These are phyloP conservation scores for Amylostereum areolatum DNA, from an alignment of 1,284 basidiomycete genomes.

Conservation along the genomic window DNA sequence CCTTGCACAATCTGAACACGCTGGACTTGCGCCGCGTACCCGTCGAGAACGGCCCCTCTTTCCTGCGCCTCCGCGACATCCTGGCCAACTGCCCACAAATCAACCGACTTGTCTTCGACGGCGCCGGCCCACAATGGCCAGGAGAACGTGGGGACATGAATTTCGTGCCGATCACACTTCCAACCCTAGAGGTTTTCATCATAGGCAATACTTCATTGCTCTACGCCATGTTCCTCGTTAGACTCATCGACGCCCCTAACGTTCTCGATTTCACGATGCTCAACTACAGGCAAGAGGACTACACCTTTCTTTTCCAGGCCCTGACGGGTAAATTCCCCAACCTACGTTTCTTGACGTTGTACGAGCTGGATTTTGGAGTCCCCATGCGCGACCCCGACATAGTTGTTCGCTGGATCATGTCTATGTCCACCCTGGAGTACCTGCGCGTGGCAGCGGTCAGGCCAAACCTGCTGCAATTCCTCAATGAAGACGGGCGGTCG, in stretches of 20 bases:
- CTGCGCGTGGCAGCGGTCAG: slow-evolving; percentile 39
- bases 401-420: slow-evolving; percentile 42
- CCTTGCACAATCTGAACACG: not conserved
- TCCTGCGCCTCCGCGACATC: not conserved
- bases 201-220: slow-evolving; percentile 44
- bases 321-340: slow-evolving; percentile 40
- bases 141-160: slow-evolving; percentile 28
- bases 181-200: slow-evolving; percentile 40
- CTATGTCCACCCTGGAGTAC: slow-evolving; percentile 47
- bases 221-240: slow-evolving; percentile 39
- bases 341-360: slow-evolving; percentile 45
- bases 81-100: slow-evolving; percentile 35
- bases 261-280: slow-evolving; percentile 49
- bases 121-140: slow-evolving; percentile 43
- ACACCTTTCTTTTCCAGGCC: slow-evolving; percentile 35
- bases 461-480: slow-evolving; percentile 33
- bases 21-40: not conserved
- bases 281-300: slow-evolving; percentile 43
- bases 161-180: slow-evolving; percentile 34
- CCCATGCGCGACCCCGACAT: slow-evolving; percentile 16
- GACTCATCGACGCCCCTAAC: slow-evolving; percentile 44
- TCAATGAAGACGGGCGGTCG: slow-evolving; percentile 32
- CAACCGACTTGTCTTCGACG: slow-evolving; percentile 43
- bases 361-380: slow-evolving; percentile 30
- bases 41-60: not conserved